phyloP scores from a whole-genome alignment of 345 rosid species.

The Citrus inodora region DNA sequence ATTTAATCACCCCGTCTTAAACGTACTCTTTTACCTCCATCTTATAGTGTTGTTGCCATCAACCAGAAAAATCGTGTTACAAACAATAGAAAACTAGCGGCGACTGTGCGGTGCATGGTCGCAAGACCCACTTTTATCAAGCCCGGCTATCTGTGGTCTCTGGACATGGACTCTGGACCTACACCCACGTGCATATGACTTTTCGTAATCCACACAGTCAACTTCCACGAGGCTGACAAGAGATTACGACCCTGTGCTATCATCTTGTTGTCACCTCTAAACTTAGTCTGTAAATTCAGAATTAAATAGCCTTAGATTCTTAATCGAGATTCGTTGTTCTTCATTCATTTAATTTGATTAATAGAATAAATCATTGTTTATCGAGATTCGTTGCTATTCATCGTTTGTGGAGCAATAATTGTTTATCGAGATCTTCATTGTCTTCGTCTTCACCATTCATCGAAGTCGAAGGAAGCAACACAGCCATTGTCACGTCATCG shows the following conservation, averaged over 20 bases:
- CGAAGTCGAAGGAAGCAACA: too few species aligned
- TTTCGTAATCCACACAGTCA: background rate
- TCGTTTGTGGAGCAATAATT: too few species aligned
- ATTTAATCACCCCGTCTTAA: background rate
- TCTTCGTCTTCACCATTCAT: too few species aligned
- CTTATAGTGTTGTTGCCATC: too few species aligned
- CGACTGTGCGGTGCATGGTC: too few species aligned
- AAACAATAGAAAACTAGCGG: too few species aligned
- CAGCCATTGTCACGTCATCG: too few species aligned
- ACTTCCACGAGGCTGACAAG: background rate
- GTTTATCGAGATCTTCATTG: too few species aligned
- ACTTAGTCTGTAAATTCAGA: background rate
- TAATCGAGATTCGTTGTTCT: background rate
- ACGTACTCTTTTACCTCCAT: too few species aligned
- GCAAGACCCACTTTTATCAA: background rate
- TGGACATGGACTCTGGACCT: background rate
- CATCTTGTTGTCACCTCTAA: background rate
- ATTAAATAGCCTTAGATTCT: too few species aligned
- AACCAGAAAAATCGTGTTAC: too few species aligned
- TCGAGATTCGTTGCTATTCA: fast-evolving
- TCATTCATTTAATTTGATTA: background rate
- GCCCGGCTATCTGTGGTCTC: background rate
- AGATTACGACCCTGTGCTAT: background rate
- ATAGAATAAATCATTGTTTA: too few species aligned
- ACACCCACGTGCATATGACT: constrained; percentile 1